Base-by-base conservation (phyloP, 257 asterid species). In the Avicennia marina region DNA sequence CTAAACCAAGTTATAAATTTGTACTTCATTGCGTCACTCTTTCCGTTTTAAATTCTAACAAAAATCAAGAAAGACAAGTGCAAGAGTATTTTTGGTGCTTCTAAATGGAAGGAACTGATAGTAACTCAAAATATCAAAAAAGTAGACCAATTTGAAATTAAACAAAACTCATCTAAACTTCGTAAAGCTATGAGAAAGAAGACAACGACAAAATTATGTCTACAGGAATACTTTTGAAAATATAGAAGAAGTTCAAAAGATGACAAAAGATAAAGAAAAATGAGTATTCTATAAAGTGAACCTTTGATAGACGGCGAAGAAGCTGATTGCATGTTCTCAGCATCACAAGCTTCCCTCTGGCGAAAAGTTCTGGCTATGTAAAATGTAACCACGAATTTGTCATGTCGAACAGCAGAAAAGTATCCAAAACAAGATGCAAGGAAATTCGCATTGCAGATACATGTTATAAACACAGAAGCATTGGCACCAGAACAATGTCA, bases 281-380 rank as follows among this genome's bases (percentile, higher is more conserved):
- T 7, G n/a, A 62, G 65, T 49, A 62, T 24, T 71, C 34, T 38
- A 48, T 49, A 63, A 27, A 26, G 20, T 25, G 54, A 29, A 88
- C 98, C 98, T 91, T 91, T 67, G 98, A 91, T 51, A 91, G 73
- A 50, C 98, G 97, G 16, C 98, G 98, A 75, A 91, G 98, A 64
- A 91, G 90, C 71, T 91, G 98, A 75, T 91, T 91, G 75, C 98
- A 91, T 43, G 98, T 91, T 62, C 98, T 83, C 64, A 91, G 76
- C 98, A 91, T 91, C 57, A 91, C 98, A 80, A 91, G 98, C 78
- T 91, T 91, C 72, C 98, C 98, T 78, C 98, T 81, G 50, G 98
- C 84, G 62, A 88, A 91, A 66, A 91, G 91, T 72, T 88, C 98
- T 68, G 98, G 95, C 98, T 91, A 70, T 63, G 58, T 53, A 66